A percentile compares a stretch with the other conserved stretches of the same genome.
Evolutionary conservation across 2,329 filamentous ascomycete species (phyloP).

Genomic region (Fusarium decemcellulare): DNA sequence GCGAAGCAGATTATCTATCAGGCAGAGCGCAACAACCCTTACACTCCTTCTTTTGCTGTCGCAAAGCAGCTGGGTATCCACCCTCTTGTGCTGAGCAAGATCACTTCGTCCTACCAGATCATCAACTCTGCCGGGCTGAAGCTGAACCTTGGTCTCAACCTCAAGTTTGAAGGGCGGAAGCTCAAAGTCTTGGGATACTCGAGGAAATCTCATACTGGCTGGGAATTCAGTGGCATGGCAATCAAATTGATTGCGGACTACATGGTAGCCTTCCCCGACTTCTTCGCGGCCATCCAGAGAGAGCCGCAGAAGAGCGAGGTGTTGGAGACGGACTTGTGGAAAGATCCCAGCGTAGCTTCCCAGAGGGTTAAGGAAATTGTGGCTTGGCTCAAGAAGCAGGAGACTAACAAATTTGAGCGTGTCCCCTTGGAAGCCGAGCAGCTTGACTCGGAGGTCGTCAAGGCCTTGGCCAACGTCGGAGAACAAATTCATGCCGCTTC

Average conservation of each 20-base stretch:
- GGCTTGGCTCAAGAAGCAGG: constrained; percentile 91
- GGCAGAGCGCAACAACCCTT: constrained; percentile 79
- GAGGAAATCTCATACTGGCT: constrained; percentile 85
- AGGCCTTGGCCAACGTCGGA: constrained; percentile 82
- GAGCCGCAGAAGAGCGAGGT: constrained; percentile 91
- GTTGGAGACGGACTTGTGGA: constrained; percentile 88
- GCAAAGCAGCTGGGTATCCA: constrained; percentile 86
- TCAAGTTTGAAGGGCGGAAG: constrained; percentile 97
- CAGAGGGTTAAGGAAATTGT: constrained; percentile 93
- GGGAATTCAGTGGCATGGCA: constrained; percentile 94
- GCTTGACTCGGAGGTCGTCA: constrained; percentile 91
- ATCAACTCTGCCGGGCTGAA: constrained; percentile 82
- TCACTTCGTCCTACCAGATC: constrained; percentile 94
- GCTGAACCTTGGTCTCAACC: constrained; percentile 92
- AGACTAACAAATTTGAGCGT: constrained; percentile 92
- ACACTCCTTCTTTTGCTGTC: constrained; percentile 90
- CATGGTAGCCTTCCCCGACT: constrained; percentile 95
- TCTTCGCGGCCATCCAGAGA: constrained; percentile 88
- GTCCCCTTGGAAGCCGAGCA: constrained; percentile 98
- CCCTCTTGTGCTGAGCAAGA: constrained; percentile 91
- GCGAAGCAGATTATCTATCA: constrained; percentile 79
- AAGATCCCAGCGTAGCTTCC: constrained; percentile 77
- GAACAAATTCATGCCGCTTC: constrained; percentile 72
- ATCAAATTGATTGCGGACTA: constrained; percentile 87
- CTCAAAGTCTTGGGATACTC: constrained; percentile 97